Evolutionary conservation across 2,329 filamentous ascomycete species (phyloP).

Genomic region (Phialophora tarda): DNA sequence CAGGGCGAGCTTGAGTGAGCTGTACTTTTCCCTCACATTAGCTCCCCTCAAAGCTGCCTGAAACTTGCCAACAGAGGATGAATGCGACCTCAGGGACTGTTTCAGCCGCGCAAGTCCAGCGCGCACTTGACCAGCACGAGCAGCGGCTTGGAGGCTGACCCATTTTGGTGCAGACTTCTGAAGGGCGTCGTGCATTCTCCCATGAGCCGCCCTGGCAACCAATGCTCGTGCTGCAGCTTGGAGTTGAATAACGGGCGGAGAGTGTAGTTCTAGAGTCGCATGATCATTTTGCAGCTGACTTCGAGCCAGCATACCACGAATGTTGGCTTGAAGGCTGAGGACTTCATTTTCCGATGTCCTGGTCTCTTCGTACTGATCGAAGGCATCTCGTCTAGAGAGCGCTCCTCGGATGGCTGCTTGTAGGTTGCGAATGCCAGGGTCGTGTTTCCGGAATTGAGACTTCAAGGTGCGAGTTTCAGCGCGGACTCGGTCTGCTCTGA

Average conservation of each 20-base stretch:
- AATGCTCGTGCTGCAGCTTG: constrained; percentile 48
- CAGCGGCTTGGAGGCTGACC: constrained; percentile 53
- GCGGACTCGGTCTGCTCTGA: constrained; percentile 63
- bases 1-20: constrained; percentile 59
- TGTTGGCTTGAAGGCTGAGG: constrained; percentile 65
- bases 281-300: constrained; percentile 25
- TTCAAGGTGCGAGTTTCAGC: constrained; percentile 51
- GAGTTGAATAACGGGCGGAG: constrained; percentile 54
- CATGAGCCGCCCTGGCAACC: constrained; percentile 47
- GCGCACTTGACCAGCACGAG: constrained; percentile 50
- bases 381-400: constrained; percentile 49
- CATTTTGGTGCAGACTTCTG: constrained; percentile 50
- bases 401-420: constrained; percentile 63
- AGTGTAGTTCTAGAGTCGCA: constrained; percentile 30
- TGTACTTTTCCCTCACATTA: constrained; percentile 50
- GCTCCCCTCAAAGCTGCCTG: constrained; percentile 60
- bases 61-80: constrained; percentile 52
- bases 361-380: constrained; percentile 64
- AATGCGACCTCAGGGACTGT: constrained; percentile 52
- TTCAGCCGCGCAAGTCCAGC: constrained; percentile 43
- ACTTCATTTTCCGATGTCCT: constrained; percentile 69
- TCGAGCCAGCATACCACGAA: constrained; percentile 59
- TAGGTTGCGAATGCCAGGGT: constrained; percentile 54
- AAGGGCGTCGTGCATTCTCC: constrained; percentile 49
- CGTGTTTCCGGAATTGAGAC: constrained; percentile 47